Evolutionary conservation across 805 yeast genomes (phyloP), one percentile per base, ranked within the genome.

Genomic region (Nakazawaea wickerhamii): DNA sequence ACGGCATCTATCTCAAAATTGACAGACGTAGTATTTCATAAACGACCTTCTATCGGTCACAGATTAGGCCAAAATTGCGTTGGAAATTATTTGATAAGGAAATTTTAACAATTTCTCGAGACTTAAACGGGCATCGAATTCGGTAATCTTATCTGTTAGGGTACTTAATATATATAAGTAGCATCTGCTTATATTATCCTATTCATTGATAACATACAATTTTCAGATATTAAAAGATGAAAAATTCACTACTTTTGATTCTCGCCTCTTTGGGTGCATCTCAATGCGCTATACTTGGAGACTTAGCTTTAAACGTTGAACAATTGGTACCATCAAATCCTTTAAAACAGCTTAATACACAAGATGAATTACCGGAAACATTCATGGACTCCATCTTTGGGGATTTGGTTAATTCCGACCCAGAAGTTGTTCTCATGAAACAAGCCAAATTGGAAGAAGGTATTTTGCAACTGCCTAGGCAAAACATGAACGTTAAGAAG

Each of bases 311-410:
- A 8, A 22, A 23, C 20, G 14, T 35, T 6, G 30, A 35, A 18
- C 26, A 28, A 10, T 28, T 37, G 20, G 13, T 37, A n/a, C 26
- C 27, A 10, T 35, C 31, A 13, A 32, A 19, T 11, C 18, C 6
- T 6, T 18, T 20, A n/a, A 10, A 8, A 13, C 33, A 19, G 18
- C 11, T 9, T 11, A 2, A 8, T 10, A 15, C 2, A 6, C 20
- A 26, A 20, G 15, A 32, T 6, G 22, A n/a, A 7, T 23, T 35
- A 26, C 41, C 43, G 14, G 44, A 36, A 15, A 43, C 55, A 4
- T 55, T 54, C 22, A 51, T 55, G 48, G 61, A 56, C 36, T 28
- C 43, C 8, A 40, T 57, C 6, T 56, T 50, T 34, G 61, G 61
- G 3, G 52, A 40, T 6, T 28, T 57, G 17, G 41, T 55, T 4